Evolutionary conservation across 192 early-diverging fungal species (phyloP).

Genomic region (Allomyces macrogynus): DNA sequence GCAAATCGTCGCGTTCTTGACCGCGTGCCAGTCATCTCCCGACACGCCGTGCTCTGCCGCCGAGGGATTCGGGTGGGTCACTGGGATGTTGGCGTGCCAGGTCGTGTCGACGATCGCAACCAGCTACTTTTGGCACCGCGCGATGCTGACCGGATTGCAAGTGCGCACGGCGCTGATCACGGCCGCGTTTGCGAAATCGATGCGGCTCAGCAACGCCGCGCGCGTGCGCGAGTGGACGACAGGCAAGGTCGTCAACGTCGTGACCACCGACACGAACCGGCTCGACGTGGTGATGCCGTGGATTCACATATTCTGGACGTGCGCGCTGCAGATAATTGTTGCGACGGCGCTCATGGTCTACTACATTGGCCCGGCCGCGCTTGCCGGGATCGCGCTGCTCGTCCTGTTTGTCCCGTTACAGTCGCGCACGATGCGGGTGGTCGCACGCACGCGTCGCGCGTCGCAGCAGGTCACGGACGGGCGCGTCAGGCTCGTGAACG

Average conservation of each 20-base stretch:
- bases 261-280: constrained; percentile 1
- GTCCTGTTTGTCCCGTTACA: neutral
- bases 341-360: neutral
- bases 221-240: neutral
- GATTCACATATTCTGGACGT: constrained; percentile 2
- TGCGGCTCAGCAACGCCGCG: neutral
- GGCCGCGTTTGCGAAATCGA: neutral
- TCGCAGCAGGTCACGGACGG: constrained; percentile 44
- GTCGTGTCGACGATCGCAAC: neutral
- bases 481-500: constrained; percentile 49
- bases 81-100: neutral
- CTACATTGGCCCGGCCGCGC: neutral
- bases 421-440: neutral
- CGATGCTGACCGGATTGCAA: neutral
- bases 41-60: neutral
- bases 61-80: neutral
- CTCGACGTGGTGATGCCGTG: neutral
- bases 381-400: neutral
- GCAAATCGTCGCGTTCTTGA: neutral
- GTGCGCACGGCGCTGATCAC: neutral
- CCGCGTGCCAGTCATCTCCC: neutral
- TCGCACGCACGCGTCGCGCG: constrained; percentile 7
- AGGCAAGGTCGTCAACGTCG: constrained; percentile 3
- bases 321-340: neutral
- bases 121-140: neutral